Percentiles rank a stretch among this genome's conserved stretches.
phyloP scores from a whole-genome alignment of 805 yeast species.

The Candida mattraensis region DNA sequence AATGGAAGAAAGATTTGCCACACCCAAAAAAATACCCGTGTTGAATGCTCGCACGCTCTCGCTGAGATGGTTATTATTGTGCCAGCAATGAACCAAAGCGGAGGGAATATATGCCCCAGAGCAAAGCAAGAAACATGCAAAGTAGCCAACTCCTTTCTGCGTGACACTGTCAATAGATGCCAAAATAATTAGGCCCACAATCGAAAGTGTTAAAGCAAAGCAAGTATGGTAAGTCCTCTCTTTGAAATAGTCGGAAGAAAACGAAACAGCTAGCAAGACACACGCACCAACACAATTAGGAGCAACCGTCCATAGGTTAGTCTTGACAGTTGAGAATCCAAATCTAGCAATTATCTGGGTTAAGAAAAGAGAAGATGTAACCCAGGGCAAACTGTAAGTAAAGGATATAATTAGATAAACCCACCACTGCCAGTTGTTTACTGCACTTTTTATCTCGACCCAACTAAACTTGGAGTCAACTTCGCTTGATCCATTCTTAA shows the following conservation, averaged over 20 bases:
- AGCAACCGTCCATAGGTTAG: slow-evolving; percentile 22
- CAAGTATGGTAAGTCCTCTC: slow-evolving; percentile 17
- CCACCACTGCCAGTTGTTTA: slow-evolving; percentile 15
- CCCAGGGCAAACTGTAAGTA: slow-evolving; percentile 17
- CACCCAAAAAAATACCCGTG: slow-evolving; percentile 28
- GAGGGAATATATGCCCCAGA: slow-evolving; percentile 21
- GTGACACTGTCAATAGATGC: slow-evolving; percentile 12
- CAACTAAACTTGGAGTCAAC: slow-evolving; percentile 3
- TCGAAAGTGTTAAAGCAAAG: slow-evolving; percentile 13
- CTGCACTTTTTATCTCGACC: slow-evolving; percentile 2
- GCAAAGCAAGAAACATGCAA: slow-evolving; percentile 21
- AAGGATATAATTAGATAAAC: slow-evolving; percentile 15
- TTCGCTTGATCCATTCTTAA: neutral
- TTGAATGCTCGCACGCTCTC: slow-evolving; percentile 18
- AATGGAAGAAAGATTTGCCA: slow-evolving; percentile 36
- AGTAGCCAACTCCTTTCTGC: slow-evolving; percentile 18
- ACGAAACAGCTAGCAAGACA: slow-evolving; percentile 6
- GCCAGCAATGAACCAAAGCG: slow-evolving; percentile 23
- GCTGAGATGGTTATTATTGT: slow-evolving; percentile 18
- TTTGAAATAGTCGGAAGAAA: slow-evolving; percentile 8
- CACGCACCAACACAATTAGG: slow-evolving; percentile 20
- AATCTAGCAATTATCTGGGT: slow-evolving; percentile 19
- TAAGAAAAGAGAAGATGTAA: slow-evolving; percentile 18
- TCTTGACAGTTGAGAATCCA: slow-evolving; percentile 15
- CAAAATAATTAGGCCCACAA: slow-evolving; percentile 18